Evolutionary conservation across 768 basidiomycete species (phyloP).

Genomic region (Wakefieldia striispora): DNA sequence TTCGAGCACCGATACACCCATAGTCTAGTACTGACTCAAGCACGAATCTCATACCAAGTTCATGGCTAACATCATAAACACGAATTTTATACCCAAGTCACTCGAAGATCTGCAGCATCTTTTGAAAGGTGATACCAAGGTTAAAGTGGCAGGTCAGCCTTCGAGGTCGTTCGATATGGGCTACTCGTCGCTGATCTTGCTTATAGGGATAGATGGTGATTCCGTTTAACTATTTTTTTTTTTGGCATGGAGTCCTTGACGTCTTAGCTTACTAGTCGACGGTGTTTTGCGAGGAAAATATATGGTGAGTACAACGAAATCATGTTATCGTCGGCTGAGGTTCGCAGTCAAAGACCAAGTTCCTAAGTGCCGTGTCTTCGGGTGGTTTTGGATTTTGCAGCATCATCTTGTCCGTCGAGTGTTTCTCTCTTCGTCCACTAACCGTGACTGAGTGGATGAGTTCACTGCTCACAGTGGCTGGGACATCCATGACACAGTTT

Average conservation of each 20-base stretch:
- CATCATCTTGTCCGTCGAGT: slow-evolving; percentile 75
- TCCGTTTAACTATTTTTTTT: slow-evolving; percentile 2
- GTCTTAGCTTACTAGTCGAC: slow-evolving; percentile 57
- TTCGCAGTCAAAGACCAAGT: slow-evolving; percentile 83
- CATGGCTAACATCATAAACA: slow-evolving; percentile 11
- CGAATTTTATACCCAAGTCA: slow-evolving; percentile 45
- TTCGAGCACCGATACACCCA: too few relatives aligned
- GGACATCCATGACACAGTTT: slow-evolving; percentile 90
- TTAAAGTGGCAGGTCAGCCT: slow-evolving; percentile 85
- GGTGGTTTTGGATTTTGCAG: slow-evolving; percentile 93
- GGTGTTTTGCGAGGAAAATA: slow-evolving; percentile 94
- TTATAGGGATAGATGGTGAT: slow-evolving; percentile 66
- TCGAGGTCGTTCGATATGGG: slow-evolving; percentile 7
- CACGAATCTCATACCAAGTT: neutral
- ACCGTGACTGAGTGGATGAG: neutral
- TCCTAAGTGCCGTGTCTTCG: slow-evolving; percentile 72
- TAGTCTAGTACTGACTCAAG: too few relatives aligned
- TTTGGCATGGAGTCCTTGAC: slow-evolving; percentile 7
- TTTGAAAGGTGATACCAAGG: slow-evolving; percentile 68
- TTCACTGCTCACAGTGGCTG: slow-evolving; percentile 55
- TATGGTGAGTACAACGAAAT: slow-evolving; percentile 51
- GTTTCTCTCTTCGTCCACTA: neutral
- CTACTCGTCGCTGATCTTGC: neutral
- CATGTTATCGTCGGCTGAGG: slow-evolving; percentile 6
- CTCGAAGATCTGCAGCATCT: slow-evolving; percentile 54